phyloP scores from a whole-genome alignment of 2,329 filamentous ascomycete species.

The Fusarium sp. region DNA sequence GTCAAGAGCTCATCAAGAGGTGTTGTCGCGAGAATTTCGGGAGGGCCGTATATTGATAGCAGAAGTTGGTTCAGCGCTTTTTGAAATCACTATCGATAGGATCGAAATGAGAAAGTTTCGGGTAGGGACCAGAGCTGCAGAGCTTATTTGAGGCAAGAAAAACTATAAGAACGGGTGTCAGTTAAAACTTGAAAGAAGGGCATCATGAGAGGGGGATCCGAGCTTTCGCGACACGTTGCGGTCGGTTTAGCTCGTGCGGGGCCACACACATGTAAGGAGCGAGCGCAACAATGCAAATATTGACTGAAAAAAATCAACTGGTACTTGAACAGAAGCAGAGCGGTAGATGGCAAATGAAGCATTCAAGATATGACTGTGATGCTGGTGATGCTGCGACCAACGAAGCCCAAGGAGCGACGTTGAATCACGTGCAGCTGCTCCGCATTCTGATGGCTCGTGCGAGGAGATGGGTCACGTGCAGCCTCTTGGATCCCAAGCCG shows the following conservation, averaged over 20 bases:
- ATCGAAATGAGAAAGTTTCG: conserved; percentile 20
- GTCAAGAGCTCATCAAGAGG: conserved; percentile 50
- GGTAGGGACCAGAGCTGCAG: conserved; percentile 30
- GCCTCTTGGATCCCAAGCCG: conserved; percentile 14
- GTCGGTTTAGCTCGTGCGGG: conserved; percentile 29
- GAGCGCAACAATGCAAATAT: conserved; percentile 51
- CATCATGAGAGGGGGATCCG: conserved; percentile 48
- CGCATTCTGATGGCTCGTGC: conserved; percentile 44
- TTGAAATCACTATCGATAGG: conserved; percentile 29
- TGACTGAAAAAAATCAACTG: conserved; percentile 54
- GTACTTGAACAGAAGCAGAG: conserved; percentile 57
- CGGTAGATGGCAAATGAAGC: conserved; percentile 52
- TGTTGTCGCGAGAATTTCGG: conserved; percentile 32
- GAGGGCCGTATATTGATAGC: conserved; percentile 17
- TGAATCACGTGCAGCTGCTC: conserved; percentile 47
- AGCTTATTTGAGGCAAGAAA: conserved; percentile 42
- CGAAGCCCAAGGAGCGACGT: conserved; percentile 35
- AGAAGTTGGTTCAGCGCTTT: conserved; percentile 13
- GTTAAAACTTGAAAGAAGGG: conserved; percentile 47
- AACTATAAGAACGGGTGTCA: conserved; percentile 46
- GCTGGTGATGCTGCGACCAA: conserved; percentile 43
- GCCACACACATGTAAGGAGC: conserved; percentile 53
- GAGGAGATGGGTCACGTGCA: conserved; percentile 43
- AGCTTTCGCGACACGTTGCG: conserved; percentile 48
- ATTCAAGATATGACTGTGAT: conserved; percentile 39